phyloP scores from a whole-genome alignment of 2,329 filamentous ascomycete genomes.

The Sporothrix dimorphospora region DNA sequence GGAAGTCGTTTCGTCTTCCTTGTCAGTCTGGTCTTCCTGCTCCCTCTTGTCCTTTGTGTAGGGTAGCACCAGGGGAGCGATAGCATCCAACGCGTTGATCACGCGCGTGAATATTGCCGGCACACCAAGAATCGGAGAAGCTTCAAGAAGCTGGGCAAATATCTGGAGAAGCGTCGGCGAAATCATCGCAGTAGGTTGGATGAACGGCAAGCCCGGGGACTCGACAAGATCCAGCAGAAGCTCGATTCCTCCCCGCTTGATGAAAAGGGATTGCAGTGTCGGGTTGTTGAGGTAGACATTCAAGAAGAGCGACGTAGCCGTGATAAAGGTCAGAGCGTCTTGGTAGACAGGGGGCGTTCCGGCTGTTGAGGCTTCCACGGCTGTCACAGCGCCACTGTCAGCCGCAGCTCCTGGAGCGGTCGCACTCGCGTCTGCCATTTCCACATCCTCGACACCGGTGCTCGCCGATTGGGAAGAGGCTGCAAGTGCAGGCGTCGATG shows the following conservation, averaged over 20 bases:
- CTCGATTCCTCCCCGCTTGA: slow-evolving; percentile 79
- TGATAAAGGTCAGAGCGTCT: slow-evolving; percentile 69
- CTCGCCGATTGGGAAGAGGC: neutral
- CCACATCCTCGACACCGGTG: slow-evolving; percentile 56
- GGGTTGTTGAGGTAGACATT: slow-evolving; percentile 73
- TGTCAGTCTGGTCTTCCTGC: neutral
- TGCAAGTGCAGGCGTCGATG: slow-evolving; percentile 34
- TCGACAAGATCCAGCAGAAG: slow-evolving; percentile 81
- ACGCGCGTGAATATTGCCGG: slow-evolving; percentile 79
- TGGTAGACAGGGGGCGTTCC: slow-evolving; percentile 34
- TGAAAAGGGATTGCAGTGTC: slow-evolving; percentile 71
- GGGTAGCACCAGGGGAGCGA: slow-evolving; percentile 66
- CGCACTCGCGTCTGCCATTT: slow-evolving; percentile 61
- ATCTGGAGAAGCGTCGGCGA: slow-evolving; percentile 73
- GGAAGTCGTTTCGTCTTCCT: neutral
- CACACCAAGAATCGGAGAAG: slow-evolving; percentile 77
- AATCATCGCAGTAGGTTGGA: slow-evolving; percentile 68
- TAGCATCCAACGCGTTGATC: slow-evolving; percentile 67
- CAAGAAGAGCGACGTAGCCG: slow-evolving; percentile 76
- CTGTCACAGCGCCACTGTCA: neutral
- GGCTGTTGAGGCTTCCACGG: slow-evolving; percentile 26
- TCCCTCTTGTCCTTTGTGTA: slow-evolving; percentile 37
- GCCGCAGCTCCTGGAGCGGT: neutral
- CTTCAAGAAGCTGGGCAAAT: slow-evolving; percentile 77
- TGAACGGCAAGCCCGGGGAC: slow-evolving; percentile 76